Evolutionary conservation across 2,329 filamentous ascomycete genomes (phyloP).

Genomic region (Aspergillus phoenicis): DNA sequence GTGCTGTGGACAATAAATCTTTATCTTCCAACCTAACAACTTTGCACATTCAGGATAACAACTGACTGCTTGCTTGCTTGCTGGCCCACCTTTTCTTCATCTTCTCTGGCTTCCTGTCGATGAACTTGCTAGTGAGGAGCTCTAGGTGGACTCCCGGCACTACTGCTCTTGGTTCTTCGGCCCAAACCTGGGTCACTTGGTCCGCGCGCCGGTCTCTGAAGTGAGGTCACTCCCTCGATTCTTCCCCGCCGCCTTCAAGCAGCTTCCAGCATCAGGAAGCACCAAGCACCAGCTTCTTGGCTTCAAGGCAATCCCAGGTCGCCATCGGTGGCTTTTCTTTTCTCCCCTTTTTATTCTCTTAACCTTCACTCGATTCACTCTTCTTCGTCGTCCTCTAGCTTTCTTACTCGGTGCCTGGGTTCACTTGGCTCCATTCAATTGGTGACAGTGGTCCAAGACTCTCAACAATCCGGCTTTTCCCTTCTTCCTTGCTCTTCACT

Average conservation of each 20-base stretch:
- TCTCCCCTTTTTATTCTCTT: neutral
- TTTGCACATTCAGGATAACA: too few relatives aligned
- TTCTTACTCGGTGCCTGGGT: neutral
- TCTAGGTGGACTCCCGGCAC: slow-evolving; percentile 7
- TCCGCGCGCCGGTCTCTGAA: slow-evolving; percentile 23
- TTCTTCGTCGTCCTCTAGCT: neutral
- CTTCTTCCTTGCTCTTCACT: neutral
- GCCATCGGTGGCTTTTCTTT: neutral
- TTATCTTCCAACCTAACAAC: neutral
- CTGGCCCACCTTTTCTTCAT: neutral
- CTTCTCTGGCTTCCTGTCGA: slow-evolving; percentile 12
- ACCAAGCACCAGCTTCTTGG: neutral
- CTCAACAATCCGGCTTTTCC: neutral
- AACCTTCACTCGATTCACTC: neutral
- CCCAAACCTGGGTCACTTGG: slow-evolving; percentile 22
- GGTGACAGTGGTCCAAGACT: neutral
- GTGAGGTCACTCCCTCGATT: slow-evolving; percentile 18
- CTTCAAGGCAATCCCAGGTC: neutral
- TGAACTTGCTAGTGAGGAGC: slow-evolving; percentile 36
- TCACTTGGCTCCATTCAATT: slow-evolving; percentile 1
- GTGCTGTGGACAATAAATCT: neutral
- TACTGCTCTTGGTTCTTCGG: slow-evolving; percentile 11
- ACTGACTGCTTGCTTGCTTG: too few relatives aligned
- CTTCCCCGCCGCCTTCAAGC: slow-evolving; percentile 15
- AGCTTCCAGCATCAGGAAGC: neutral